A percentile compares a stretch with the other conserved stretches of the same genome.
phyloP scores from a whole-genome alignment of 805 yeast genomes.

The Barnettozyma pratensis region DNA sequence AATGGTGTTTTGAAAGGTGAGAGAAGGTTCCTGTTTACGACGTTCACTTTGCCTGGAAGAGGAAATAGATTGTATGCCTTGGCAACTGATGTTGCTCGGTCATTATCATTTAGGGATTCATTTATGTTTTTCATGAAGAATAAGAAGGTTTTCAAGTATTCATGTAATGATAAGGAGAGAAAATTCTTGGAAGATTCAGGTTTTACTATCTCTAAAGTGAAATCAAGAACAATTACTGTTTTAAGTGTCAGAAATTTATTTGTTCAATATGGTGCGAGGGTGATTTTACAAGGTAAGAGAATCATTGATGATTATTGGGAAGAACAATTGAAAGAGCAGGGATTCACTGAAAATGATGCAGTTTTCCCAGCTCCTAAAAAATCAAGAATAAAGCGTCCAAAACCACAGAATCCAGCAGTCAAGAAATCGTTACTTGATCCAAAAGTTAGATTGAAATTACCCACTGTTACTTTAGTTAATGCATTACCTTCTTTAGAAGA shows the following conservation, averaged over 20 bases:
- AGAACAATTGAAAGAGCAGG: conserved; percentile 34
- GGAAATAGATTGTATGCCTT: conserved; percentile 35
- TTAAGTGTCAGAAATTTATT: conserved; percentile 40
- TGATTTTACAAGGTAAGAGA: conserved; percentile 41
- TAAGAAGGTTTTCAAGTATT: conserved; percentile 32
- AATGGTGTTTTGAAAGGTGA: conserved; percentile 36
- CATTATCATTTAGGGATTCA: conserved; percentile 42
- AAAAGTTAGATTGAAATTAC: conserved; percentile 1
- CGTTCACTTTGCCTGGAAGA: conserved; percentile 35
- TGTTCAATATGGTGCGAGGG: conserved; percentile 46
- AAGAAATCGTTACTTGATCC: conserved; percentile 3
- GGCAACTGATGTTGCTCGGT: conserved; percentile 37
- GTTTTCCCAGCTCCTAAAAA: conserved; percentile 29
- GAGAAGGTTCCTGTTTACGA: conserved; percentile 33
- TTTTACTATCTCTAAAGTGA: conserved; percentile 19
- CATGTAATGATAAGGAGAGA: conserved; percentile 33
- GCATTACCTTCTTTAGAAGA: conserved; percentile 24
- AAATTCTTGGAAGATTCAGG: conserved; percentile 30
- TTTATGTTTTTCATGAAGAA: conserved; percentile 43
- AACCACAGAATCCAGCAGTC: neutral
- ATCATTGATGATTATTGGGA: conserved; percentile 57
- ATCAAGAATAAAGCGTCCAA: conserved; percentile 3
- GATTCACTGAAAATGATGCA: conserved; percentile 40
- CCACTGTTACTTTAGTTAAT: conserved; percentile 7
- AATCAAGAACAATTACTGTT: conserved; percentile 16